phyloP scores from a whole-genome alignment of 345 rosid species.

The Odontarrhena argentea region DNA sequence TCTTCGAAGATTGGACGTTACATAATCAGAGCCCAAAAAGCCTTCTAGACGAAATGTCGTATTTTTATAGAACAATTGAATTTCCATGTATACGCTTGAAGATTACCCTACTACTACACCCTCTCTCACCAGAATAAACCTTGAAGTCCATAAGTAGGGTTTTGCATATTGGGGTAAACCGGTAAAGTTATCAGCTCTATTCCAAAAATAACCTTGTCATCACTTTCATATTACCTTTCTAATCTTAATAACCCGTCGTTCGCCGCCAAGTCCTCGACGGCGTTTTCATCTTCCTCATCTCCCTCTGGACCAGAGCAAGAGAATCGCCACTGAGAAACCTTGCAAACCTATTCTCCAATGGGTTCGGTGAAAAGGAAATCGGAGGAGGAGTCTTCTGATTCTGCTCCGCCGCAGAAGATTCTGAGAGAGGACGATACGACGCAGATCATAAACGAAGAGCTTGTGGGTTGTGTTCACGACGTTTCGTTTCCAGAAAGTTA shows the following conservation, averaged over 20 bases:
- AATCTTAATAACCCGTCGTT: background rate
- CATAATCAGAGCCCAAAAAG: too few relatives aligned
- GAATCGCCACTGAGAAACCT: background rate
- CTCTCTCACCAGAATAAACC: background rate
- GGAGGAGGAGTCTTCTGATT: slow-evolving; percentile 43
- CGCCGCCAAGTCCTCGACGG: slow-evolving; percentile 19
- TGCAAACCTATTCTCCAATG: slow-evolving; percentile 44
- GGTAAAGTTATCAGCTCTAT: background rate
- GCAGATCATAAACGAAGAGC: slow-evolving; percentile 34
- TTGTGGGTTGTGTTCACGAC: slow-evolving; percentile 71
- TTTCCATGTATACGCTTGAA: too few relatives aligned
- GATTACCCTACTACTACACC: too few relatives aligned
- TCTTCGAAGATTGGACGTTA: too few relatives aligned
- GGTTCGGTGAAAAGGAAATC: slow-evolving; percentile 67
- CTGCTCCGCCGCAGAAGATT: slow-evolving; percentile 49
- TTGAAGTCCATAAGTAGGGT: slow-evolving; percentile 22
- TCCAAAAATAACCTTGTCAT: slow-evolving; percentile 7
- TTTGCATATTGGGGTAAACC: background rate
- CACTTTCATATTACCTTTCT: slow-evolving; percentile 9
- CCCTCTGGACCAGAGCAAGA: background rate
- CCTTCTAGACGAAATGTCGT: too few relatives aligned
- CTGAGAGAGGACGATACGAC: slow-evolving; percentile 47
- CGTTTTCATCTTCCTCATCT: slow-evolving; percentile 12
- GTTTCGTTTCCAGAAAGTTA: slow-evolving; percentile 80
- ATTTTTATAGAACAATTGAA: too few relatives aligned